A percentile compares a stretch with the other conserved stretches of the same genome.
These are phyloP conservation scores for Pseudozyma flocculosa DNA, from an alignment of 1,284 basidiomycete genomes.

Conservation along the genomic window DNA sequence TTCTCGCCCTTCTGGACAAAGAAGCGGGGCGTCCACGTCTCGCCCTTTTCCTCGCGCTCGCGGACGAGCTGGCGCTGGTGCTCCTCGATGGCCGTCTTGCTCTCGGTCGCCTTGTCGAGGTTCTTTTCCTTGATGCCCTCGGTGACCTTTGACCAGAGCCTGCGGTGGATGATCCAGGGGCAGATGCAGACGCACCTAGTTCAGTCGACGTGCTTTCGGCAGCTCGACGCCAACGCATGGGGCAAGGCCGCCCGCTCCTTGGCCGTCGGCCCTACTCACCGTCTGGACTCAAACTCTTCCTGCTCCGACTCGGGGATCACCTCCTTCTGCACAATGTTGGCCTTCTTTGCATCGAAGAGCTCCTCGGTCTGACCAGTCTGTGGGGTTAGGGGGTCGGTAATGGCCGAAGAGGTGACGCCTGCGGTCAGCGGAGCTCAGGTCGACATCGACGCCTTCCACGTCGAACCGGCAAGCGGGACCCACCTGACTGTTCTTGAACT, in stretches of 20 bases:
- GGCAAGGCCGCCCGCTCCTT: too few species aligned
- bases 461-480: slow-evolving; percentile 11
- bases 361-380: slow-evolving; percentile 72
- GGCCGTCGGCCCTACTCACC: too few species aligned
- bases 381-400: too few species aligned
- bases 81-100: slow-evolving; percentile 89
- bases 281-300: slow-evolving; percentile 80
- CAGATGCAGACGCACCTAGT: too few species aligned
- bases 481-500: slow-evolving; percentile 74
- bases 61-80: slow-evolving; percentile 81
- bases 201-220: too few species aligned
- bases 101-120: slow-evolving; percentile 88
- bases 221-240: too few species aligned
- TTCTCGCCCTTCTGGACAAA: slow-evolving; percentile 68
- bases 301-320: slow-evolving; percentile 83
- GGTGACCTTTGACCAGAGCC: slow-evolving; percentile 81
- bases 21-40: slow-evolving; percentile 72
- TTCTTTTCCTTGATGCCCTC: slow-evolving; percentile 82
- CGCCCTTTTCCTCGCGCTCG: slow-evolving; percentile 73
- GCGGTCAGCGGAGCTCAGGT: too few species aligned
- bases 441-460: too few species aligned
- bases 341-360: slow-evolving; percentile 78
- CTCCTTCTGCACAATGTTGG: slow-evolving; percentile 75
- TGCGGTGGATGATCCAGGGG: not conserved
- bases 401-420: not conserved